Base-by-base conservation (phyloP, 495 filamentous ascomycete species). In the Aspergillus steynii region DNA sequence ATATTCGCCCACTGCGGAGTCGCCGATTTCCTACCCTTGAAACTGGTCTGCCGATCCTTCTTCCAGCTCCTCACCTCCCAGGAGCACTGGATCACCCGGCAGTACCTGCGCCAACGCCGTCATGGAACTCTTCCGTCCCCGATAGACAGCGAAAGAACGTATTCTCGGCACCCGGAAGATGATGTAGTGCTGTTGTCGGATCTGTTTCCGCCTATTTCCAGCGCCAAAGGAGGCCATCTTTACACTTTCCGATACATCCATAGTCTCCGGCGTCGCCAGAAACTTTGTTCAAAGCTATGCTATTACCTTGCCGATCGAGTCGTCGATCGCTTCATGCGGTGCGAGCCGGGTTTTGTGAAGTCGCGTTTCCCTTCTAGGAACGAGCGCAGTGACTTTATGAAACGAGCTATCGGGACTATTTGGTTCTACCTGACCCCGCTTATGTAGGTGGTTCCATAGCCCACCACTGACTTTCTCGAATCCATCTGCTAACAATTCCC, bases 171-270 rank as follows among this genome's bases (percentile, higher is more conserved):
- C 48, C 77, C 78, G 3, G 71, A 74, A 56, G 78, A 80, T 58
- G 78, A 80, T 68, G 77, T 76, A 14, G 73, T 80, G 14, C 72
- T 80, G 37, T 65, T 80, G 29, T 80, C 78, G 50, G 78, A 80
- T 63, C 65, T 80, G 15, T 80, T 80, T 54, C 77, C 72, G 8
- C 78, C 78, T 0, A 65, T 71, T 5, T 77, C 75, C 45, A 80
- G 78, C 53, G 78, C 76, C 20, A 74, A 73, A 37, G 78, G 78
- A 7, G 78, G 78, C 12, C 70, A 77, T 58, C 65, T 80, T 15
- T 80, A 80, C 57, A 80, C 77, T 1, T 80, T 77, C 52, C 68
- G 72, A 63, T 80, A 80, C 64, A 53, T 79, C 27, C 61, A 71
- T 61, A 73, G 69, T 20, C 61, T 80, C 45, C 67, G 71, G 8